Percentiles rank a stretch among this genome's conserved stretches.
Conservation (phyloP, 192 early-diverging fungal species). For the Martensiomyces pterosporus region DNA sequence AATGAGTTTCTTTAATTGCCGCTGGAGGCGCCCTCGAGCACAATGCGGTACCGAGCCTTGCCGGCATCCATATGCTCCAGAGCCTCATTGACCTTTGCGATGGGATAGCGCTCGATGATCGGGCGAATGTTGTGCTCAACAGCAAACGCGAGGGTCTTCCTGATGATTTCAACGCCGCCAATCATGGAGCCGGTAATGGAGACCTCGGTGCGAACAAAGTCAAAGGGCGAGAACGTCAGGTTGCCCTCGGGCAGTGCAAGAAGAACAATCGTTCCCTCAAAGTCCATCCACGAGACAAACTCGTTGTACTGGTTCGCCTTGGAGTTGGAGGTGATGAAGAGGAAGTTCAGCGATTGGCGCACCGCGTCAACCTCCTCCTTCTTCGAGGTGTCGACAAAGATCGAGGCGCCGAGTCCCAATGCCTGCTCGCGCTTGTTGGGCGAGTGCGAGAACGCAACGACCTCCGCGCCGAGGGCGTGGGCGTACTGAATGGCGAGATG, state of each 20-base stretch:
- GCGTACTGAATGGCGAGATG: conserved; percentile 72
- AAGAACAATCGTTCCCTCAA: conserved; percentile 58
- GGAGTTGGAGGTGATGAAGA: conserved; percentile 35
- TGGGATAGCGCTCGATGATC: conserved; percentile 60
- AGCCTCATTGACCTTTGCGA: conserved; percentile 61
- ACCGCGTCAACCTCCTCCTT: conserved; percentile 20
- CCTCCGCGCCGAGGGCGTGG: conserved; percentile 46
- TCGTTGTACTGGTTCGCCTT: conserved; percentile 45
- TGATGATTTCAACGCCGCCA: conserved; percentile 54
- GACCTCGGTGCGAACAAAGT: conserved; percentile 50
- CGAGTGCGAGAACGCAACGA: conserved; percentile 57
- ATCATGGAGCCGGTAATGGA: conserved; percentile 64
- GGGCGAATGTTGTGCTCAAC: conserved; percentile 59
- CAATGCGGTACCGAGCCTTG: conserved; percentile 65
- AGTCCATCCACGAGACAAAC: conserved; percentile 50
- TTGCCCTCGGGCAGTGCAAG: conserved; percentile 60
- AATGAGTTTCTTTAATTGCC: too few relatives aligned
- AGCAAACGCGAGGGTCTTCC: conserved; percentile 67
- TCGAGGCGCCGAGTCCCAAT: conserved; percentile 53
- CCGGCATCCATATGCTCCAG: conserved; percentile 57
- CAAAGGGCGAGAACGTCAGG: conserved; percentile 42
- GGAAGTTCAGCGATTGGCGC: conserved; percentile 21
- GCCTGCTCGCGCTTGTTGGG: conserved; percentile 56
- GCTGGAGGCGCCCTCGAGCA: too few relatives aligned
- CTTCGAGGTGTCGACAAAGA: conserved; percentile 44